phyloP scores from a whole-genome alignment of 768 basidiomycete species.

The Suillus sp. region DNA sequence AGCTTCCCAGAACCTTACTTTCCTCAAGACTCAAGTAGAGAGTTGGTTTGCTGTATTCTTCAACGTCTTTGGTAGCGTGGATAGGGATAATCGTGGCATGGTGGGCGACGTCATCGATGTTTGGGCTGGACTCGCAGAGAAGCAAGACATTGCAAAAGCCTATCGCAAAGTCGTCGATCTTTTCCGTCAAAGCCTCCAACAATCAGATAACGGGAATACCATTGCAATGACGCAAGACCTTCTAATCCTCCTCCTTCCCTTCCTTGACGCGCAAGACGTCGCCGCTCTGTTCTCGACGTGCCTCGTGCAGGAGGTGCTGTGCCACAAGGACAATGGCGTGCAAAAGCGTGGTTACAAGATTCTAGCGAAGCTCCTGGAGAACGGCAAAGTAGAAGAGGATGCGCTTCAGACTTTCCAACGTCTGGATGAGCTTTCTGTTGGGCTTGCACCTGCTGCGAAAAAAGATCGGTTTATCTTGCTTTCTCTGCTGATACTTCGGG shows the following conservation, averaged over 20 bases:
- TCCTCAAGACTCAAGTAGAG: slow-evolving; percentile 77
- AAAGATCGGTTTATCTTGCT: slow-evolving; percentile 89
- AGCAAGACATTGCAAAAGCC: slow-evolving; percentile 78
- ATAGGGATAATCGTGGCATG: slow-evolving; percentile 69
- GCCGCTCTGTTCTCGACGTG: slow-evolving; percentile 68
- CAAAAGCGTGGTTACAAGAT: slow-evolving; percentile 97
- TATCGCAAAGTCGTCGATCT: slow-evolving; percentile 77
- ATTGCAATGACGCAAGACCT: slow-evolving; percentile 80
- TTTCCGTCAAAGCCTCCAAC: slow-evolving; percentile 62
- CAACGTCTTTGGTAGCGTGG: slow-evolving; percentile 91
- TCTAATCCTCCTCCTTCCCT: slow-evolving; percentile 79
- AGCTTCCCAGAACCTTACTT: slow-evolving; percentile 66
- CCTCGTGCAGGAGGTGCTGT: slow-evolving; percentile 66
- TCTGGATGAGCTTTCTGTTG: slow-evolving; percentile 65
- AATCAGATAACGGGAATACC: slow-evolving; percentile 45
- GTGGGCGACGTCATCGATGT: slow-evolving; percentile 86
- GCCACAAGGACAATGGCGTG: slow-evolving; percentile 79
- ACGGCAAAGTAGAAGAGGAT: slow-evolving; percentile 54
- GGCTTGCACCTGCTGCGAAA: slow-evolving; percentile 82
- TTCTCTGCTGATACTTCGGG: slow-evolving; percentile 60
- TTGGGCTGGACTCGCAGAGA: slow-evolving; percentile 84
- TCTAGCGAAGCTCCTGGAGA: slow-evolving; percentile 72
- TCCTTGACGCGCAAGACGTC: slow-evolving; percentile 63
- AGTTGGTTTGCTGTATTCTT: slow-evolving; percentile 96
- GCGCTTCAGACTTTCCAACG: slow-evolving; percentile 61